phyloP scores from a whole-genome alignment of 345 rosid species.

The Bruguiera gymnorhiza region DNA sequence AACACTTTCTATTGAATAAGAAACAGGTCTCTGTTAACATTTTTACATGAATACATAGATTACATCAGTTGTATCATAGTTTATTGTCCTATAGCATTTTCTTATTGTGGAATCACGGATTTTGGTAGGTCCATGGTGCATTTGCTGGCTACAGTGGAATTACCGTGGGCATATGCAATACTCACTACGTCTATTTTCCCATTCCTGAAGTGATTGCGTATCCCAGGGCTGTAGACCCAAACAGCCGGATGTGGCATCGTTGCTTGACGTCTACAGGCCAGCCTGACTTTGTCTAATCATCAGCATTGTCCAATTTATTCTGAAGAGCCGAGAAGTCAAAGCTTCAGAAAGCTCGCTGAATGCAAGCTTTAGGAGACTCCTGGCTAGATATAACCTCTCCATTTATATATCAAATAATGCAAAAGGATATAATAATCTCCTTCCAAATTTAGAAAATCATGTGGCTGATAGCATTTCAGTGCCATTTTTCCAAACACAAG shows the following conservation, averaged over 20 bases:
- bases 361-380: background rate
- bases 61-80: no score
- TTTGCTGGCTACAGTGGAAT: constrained; percentile 98
- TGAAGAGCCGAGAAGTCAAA: background rate
- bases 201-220: constrained; percentile 92
- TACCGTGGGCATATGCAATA: constrained; percentile 94
- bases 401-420: no score
- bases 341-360: background rate
- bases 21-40: no score
- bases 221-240: constrained; percentile 84
- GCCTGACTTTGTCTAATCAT: constrained; percentile 64
- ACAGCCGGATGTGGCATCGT: constrained; percentile 99
- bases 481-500: no score
- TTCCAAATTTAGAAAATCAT: no score
- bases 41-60: no score
- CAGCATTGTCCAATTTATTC: constrained; percentile 21
- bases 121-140: constrained; percentile 92
- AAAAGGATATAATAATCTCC: no score
- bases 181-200: constrained; percentile 95
- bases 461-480: no score
- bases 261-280: constrained; percentile 99
- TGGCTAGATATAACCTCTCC: background rate
- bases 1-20: no score
- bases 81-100: background rate
- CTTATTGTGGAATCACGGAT: background rate